A percentile compares a stretch with the other conserved stretches of the same genome.
Conservation (phyloP, 2,329 filamentous ascomycete species). For the Exophiala alcalophila region DNA sequence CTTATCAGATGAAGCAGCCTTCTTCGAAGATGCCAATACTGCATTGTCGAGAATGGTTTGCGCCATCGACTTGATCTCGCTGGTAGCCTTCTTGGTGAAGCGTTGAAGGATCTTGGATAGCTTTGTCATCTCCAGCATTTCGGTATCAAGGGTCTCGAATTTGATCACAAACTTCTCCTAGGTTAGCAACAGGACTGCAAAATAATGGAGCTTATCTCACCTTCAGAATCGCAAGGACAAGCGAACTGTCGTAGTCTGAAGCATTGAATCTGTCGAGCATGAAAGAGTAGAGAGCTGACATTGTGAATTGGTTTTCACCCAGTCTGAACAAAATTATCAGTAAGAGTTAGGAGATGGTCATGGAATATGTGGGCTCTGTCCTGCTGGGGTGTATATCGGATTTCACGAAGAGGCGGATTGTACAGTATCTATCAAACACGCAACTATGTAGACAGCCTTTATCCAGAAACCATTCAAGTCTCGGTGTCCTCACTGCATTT, state of each 20-base stretch:
- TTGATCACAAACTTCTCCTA: slow-evolving; percentile 46
- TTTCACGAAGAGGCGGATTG: slow-evolving; percentile 16
- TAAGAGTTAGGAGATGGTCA: slow-evolving; percentile 14
- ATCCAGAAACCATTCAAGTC: background rate
- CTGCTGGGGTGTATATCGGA: background rate
- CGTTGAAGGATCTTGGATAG: slow-evolving; percentile 56
- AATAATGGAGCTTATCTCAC: slow-evolving; percentile 32
- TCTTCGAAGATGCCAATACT: slow-evolving; percentile 41
- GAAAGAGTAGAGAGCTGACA: slow-evolving; percentile 49
- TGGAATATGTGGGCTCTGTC: slow-evolving; percentile 1
- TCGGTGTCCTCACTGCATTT: slow-evolving; percentile 3
- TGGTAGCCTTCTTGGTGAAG: slow-evolving; percentile 58
- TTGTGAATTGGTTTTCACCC: slow-evolving; percentile 48
- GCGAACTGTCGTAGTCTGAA: slow-evolving; percentile 45
- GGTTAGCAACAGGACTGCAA: slow-evolving; percentile 30
- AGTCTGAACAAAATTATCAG: slow-evolving; percentile 42
- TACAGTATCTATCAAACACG: slow-evolving; percentile 23
- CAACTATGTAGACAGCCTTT: slow-evolving; percentile 18
- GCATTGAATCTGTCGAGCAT: slow-evolving; percentile 49
- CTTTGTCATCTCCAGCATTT: slow-evolving; percentile 59
- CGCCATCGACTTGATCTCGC: slow-evolving; percentile 54
- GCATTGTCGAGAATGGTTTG: slow-evolving; percentile 55
- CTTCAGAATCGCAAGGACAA: slow-evolving; percentile 47
- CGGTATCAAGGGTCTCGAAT: slow-evolving; percentile 57
- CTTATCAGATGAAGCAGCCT: slow-evolving; percentile 42